phyloP scores from a whole-genome alignment of 306 rosid species.

The Pyrus communis region DNA sequence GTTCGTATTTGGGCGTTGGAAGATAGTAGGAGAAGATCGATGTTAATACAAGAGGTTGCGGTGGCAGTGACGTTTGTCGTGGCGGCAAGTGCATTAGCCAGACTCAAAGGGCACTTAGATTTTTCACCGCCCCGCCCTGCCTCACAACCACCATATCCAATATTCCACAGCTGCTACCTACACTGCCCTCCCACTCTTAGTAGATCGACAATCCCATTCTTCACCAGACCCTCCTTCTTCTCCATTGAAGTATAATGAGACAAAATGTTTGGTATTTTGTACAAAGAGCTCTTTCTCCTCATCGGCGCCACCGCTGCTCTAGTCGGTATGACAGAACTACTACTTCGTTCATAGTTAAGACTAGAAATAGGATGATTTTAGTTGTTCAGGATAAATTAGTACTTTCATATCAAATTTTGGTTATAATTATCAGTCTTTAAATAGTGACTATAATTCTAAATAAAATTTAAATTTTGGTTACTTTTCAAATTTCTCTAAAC shows the following conservation, averaged over 20 bases:
- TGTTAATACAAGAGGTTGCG: not conserved
- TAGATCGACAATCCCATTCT: too few relatives aligned
- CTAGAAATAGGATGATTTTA: too few relatives aligned
- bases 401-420: too few relatives aligned
- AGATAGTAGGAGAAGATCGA: not conserved
- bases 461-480: too few relatives aligned
- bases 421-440: too few relatives aligned
- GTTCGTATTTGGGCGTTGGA: not conserved
- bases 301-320: slow-evolving; percentile 37
- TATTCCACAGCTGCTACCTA: too few relatives aligned
- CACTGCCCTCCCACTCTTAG: not conserved
- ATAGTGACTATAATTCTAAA: too few relatives aligned
- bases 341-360: too few relatives aligned
- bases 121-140: not conserved
- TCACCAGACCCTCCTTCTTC: too few relatives aligned
- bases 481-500: too few relatives aligned
- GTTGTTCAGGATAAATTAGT: too few relatives aligned
- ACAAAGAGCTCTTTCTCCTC: slow-evolving; percentile 40
- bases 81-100: slow-evolving; percentile 5
- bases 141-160: too few relatives aligned
- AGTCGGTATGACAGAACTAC: slow-evolving; percentile 10
- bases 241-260: not conserved
- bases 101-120: not conserved
- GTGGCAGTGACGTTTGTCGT: not conserved
- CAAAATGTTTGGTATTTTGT: slow-evolving; percentile 39